Base-by-base conservation (phyloP, 345 rosid species). In the Dimocarpus longan region DNA sequence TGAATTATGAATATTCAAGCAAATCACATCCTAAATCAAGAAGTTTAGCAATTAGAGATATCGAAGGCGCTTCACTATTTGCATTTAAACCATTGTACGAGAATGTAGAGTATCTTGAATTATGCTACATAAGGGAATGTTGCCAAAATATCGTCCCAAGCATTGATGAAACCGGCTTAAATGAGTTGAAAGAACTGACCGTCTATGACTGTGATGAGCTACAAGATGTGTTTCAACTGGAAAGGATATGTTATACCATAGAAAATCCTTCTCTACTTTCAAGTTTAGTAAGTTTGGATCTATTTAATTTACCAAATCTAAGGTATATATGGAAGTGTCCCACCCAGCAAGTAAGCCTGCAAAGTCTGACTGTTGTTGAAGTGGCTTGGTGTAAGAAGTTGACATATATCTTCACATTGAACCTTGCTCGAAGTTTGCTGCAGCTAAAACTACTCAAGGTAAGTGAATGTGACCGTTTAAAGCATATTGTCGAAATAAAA, bases 301-400 rank as follows among this genome's bases (percentile, higher is more conserved):
- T 81, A 22, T 1, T 1, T 5, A 19, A 2, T 1, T 50, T 57
- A 50, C 65, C 44, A 9, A 8, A 66, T 28, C 8, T 66, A 50
- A 48, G 9, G 24, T 18, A 44, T 28, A 26, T 76, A 48, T 76
- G 79, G 65, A 76, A 48, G 72, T 72, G 66, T 1, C 79, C 79
- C 15, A 50, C 72, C 64, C 44, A 48, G 18, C 18, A 66, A 32
- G 71, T 66, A 28, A 76, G 50, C 65, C 65, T 76, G 11, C 1
- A 10, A 4, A 26, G 71, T 50, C 65, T 76, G 22, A 50, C 13
- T 6, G 2, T 6, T 28, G 16, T 66, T 5, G 0, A 43, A 0
- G 16, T 66, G 21, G 5, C 0, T 11, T 0, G 13, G 3, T 74
- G 77, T 48, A 2, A 32, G 5, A 43, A 32, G 21, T 60, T 76